Percentiles rank a stretch among this genome's conserved stretches.
These are phyloP conservation scores for Xylaria telfairii DNA, from an alignment of 495 filamentous ascomycete species.

Conservation along the genomic window DNA sequence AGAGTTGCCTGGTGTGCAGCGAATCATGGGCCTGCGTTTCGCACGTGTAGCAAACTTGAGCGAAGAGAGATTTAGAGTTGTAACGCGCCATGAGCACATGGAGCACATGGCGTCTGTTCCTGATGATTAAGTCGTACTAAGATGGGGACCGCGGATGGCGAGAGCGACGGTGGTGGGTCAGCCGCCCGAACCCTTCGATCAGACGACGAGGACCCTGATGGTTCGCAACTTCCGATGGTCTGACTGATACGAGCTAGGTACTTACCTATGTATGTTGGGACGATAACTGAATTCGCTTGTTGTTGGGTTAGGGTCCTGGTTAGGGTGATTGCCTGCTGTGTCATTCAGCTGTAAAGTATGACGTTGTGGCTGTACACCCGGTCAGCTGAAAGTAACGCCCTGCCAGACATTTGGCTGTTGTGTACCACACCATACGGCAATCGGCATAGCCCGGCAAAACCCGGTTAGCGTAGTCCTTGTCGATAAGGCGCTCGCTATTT, in stretches of 20 bases:
- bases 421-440: constrained; percentile 7
- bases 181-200: constrained; percentile 11
- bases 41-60: constrained; percentile 36
- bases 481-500: constrained; percentile 13
- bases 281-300: neutral
- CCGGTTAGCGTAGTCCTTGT: constrained; percentile 9
- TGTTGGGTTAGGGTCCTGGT: too few relatives aligned
- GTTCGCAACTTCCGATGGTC: neutral
- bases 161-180: constrained; percentile 12
- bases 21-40: constrained; percentile 37
- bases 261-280: neutral
- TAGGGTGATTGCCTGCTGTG: neutral
- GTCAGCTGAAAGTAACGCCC: constrained; percentile 9
- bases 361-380: neutral
- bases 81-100: constrained; percentile 7
- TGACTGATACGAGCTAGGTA: neutral
- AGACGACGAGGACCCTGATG: constrained; percentile 20
- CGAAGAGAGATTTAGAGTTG: constrained; percentile 12
- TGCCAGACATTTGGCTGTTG: constrained; percentile 14
- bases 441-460: neutral
- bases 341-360: neutral
- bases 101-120: constrained; percentile 16
- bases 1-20: constrained; percentile 5
- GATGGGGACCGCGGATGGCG: neutral
- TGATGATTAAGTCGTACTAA: constrained; percentile 2